Conservation (phyloP, 1,284 basidiomycete species). For the Marasmius sp. region DNA sequence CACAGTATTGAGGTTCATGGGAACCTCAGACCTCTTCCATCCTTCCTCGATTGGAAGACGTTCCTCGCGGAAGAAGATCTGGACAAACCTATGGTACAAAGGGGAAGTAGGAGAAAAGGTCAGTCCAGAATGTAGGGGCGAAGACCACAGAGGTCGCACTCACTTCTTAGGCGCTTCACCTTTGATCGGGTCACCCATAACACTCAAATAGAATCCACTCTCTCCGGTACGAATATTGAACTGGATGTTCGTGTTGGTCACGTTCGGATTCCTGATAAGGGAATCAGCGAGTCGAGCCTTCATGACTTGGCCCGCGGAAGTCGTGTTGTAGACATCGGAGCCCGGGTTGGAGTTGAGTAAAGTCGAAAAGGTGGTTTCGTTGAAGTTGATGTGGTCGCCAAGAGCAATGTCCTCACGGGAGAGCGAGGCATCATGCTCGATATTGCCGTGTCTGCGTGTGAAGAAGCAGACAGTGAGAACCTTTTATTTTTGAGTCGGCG, state of each 20-base stretch:
- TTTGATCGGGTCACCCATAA: background rate
- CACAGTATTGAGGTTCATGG: background rate
- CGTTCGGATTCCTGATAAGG: background rate
- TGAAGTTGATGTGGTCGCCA: slow-evolving; percentile 20
- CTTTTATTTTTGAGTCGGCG: background rate
- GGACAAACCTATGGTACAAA: background rate
- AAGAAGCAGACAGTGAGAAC: background rate
- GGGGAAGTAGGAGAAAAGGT: background rate
- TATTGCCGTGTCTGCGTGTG: slow-evolving; percentile 14
- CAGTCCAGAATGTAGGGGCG: background rate
- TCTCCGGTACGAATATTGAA: background rate
- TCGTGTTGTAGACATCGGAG: background rate
- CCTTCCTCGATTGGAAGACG: slow-evolving; percentile 3
- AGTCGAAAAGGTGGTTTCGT: slow-evolving; percentile 6
- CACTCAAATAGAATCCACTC: slow-evolving; percentile 1
- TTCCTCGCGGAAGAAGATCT: slow-evolving; percentile 5
- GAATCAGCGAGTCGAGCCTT: background rate
- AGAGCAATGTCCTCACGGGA: slow-evolving; percentile 17
- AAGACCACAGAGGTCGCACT: background rate
- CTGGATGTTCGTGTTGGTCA: background rate
- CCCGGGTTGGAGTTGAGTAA: slow-evolving; percentile 1
- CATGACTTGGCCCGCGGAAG: slow-evolving; percentile 6
- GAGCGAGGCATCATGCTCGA: slow-evolving; percentile 24
- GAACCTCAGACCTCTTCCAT: background rate
- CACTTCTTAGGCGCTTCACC: slow-evolving; percentile 2